Base-by-base conservation (phyloP, 1,139 yeast species). In the Blastobotrys petasosporus region DNA sequence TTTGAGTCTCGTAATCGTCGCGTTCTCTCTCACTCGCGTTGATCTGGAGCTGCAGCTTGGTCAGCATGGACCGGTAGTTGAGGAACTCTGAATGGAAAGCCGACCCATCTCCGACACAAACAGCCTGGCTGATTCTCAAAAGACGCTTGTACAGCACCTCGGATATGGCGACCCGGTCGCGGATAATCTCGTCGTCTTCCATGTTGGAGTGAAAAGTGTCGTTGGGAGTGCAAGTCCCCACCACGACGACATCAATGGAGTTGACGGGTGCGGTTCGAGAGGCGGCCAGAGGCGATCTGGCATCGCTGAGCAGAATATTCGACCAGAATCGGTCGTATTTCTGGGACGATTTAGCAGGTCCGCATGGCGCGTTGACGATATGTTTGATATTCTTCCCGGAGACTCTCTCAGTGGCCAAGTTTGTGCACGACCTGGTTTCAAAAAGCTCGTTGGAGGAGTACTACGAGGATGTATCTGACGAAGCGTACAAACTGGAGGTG, bases 1-100 rank as follows among this genome's bases (percentile, higher is more conserved):
- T 50, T 25, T 52, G 54, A 5, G 45, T 46, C 32, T 53, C 54
- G 34, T 60, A 55, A 16, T 42, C 45, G 11, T 29, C 36, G 7
- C 48, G 51, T 46, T 65, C 69, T 12, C 48, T 42, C 13, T 44
- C 48, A 33, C 54, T 55, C 50, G 59, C 58, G 23, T 54, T 46
- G 6, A 54, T 47, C 48, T 63, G 65, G 10, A 60, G 51, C 41
- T 58, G 60, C 32, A 58, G 47, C 44, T 56, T 56, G 31, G 51
- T 43, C 12, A 64, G 46, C 47, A 56, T 46, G 11, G 49, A 47
- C 31, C 53, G 58, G 44, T 53, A 62, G 32, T 52, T 51, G 28
- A 50, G 53, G 15, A 59, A 51, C 43, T 58, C 62, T 28, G 46
- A 41, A 32, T 30, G 41, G 23, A 23, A 13, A 11, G 34, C 49